These are phyloP conservation scores for Hebeloma cylindrosporum DNA, from an alignment of 768 basidiomycete genomes.

Conservation along the genomic window DNA sequence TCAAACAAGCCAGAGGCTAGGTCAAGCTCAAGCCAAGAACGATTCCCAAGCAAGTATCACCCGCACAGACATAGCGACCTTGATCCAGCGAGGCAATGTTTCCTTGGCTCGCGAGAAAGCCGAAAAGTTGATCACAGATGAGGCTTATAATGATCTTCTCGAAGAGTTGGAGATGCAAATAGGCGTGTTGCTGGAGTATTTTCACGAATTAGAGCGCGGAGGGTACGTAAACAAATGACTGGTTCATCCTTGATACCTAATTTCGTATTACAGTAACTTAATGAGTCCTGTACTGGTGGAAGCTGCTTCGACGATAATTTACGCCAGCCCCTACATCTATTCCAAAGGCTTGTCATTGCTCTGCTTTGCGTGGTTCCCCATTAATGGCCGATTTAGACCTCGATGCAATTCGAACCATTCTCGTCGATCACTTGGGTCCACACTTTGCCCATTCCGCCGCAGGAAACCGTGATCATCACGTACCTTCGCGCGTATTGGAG, in stretches of 20 bases:
- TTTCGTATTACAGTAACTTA: constrained; percentile 9
- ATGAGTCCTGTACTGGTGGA: constrained; percentile 58
- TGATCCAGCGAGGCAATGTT: constrained; percentile 61
- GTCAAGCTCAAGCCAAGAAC: constrained; percentile 68
- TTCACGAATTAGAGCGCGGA: constrained; percentile 55
- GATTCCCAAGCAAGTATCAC: constrained; percentile 64
- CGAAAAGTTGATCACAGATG: constrained; percentile 63
- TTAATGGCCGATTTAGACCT: constrained; percentile 47
- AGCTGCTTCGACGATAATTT: constrained; percentile 68
- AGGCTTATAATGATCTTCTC: constrained; percentile 59
- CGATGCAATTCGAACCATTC: constrained; percentile 48
- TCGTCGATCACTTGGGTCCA: constrained; percentile 55
- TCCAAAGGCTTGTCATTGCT: constrained; percentile 49
- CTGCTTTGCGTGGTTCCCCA: background rate
- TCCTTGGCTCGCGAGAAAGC: constrained; percentile 71
- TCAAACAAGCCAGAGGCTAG: constrained; percentile 61
- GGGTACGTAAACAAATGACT: constrained; percentile 35
- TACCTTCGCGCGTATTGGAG: constrained; percentile 55
- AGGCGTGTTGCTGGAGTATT: constrained; percentile 58
- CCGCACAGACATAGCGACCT: constrained; percentile 65
- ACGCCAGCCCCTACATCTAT: constrained; percentile 53
- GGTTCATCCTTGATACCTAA: background rate
- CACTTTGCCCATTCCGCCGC: constrained; percentile 56
- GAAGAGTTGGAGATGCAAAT: constrained; percentile 67
- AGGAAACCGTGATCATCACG: constrained; percentile 50